Evolutionary conservation across 768 basidiomycete species (phyloP).

Genomic region (Coprinopsis marcescibilis): DNA sequence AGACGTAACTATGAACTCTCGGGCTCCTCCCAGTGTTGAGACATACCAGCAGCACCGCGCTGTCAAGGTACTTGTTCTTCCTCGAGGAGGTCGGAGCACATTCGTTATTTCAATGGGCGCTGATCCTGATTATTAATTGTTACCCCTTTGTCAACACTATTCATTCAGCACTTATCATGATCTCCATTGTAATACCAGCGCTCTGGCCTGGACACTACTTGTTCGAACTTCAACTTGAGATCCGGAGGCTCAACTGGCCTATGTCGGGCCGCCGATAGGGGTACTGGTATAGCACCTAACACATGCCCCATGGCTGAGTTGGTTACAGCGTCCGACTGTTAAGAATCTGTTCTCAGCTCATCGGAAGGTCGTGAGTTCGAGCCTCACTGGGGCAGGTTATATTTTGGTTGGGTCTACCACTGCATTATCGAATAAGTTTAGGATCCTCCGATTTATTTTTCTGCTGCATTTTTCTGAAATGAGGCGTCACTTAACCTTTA

Average conservation of each 20-base stretch:
- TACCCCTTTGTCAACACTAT: not conserved
- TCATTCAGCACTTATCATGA: too few relatives aligned
- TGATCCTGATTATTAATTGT: not conserved
- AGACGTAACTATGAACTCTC: conserved; percentile 51
- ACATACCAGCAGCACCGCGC: conserved; percentile 84
- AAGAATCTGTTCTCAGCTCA: conserved; percentile 22
- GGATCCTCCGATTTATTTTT: too few relatives aligned
- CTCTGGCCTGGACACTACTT: too few relatives aligned
- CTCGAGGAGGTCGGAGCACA: conserved; percentile 76
- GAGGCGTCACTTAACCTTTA: too few relatives aligned
- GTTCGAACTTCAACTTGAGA: too few relatives aligned
- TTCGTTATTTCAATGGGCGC: conserved; percentile 74
- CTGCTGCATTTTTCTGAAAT: too few relatives aligned
- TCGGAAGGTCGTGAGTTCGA: conserved; percentile 70
- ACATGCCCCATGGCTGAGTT: conserved; percentile 70
- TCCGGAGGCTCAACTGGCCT: too few relatives aligned
- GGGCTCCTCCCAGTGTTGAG: conserved; percentile 60
- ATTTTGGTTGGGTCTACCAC: not conserved
- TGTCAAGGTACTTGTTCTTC: conserved; percentile 73
- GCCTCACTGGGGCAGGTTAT: conserved; percentile 51
- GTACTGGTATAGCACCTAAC: not conserved
- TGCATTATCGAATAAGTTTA: not conserved
- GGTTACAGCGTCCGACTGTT: conserved; percentile 78
- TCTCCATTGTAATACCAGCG: too few relatives aligned
- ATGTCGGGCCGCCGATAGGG: too few relatives aligned